Conservation (phyloP, 306 rosid species). For the Castanea sativa region DNA sequence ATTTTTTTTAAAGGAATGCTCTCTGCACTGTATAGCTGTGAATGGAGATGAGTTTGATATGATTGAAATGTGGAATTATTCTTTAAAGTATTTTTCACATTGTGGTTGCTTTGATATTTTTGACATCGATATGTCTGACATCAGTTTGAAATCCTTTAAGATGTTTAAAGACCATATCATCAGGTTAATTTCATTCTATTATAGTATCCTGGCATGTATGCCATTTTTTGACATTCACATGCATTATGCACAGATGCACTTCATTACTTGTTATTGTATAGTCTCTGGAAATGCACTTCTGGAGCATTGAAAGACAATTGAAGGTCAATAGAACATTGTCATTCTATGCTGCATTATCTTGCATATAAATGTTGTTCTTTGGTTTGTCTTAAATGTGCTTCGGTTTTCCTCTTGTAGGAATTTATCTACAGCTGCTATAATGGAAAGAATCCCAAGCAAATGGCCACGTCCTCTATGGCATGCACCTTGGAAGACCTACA, state of each 20-base stretch:
- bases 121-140: background rate
- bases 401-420: conserved; percentile 44
- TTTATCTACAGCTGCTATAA: conserved; percentile 82
- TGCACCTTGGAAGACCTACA: conserved; percentile 95
- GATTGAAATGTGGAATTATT: background rate
- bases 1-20: background rate
- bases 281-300: background rate
- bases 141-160: background rate
- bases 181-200: background rate
- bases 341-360: background rate
- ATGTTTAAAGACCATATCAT: background rate
- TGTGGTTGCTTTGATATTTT: background rate
- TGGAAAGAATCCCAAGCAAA: conserved; percentile 96
- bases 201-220: background rate
- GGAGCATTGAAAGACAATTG: background rate
- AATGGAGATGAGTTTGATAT: background rate
- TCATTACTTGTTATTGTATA: background rate
- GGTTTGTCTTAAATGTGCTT: conserved; percentile 23
- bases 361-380: background rate
- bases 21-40: background rate
- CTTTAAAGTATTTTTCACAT: background rate
- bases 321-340: background rate
- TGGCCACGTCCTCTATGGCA: conserved; percentile 99
- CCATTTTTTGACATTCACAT: background rate
- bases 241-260: background rate